A percentile compares a stretch with the other conserved stretches of the same genome.
phyloP scores from a whole-genome alignment of 441 rosid genomes.

The Pelargonium myrrhifolium region DNA sequence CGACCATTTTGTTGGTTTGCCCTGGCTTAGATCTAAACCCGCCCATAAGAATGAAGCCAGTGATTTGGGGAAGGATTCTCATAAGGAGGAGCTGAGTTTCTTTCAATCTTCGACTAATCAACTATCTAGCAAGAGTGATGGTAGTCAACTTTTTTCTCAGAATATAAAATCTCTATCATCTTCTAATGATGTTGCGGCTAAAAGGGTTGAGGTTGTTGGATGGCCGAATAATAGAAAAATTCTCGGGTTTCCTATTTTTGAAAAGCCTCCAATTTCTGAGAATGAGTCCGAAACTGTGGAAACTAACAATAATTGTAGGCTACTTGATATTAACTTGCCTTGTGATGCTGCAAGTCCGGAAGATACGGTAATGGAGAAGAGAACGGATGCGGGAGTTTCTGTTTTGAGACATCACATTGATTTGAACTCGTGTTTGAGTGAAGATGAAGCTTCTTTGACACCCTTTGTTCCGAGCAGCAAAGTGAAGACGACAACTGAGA shows the following conservation, averaged over 20 bases:
- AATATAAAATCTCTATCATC: conserved; percentile 34
- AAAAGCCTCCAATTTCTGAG: conserved; percentile 32
- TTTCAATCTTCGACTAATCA: conserved; percentile 35
- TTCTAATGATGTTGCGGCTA: conserved; percentile 25
- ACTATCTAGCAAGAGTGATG: conserved; percentile 30
- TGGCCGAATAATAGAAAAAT: conserved; percentile 38
- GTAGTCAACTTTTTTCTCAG: conserved; percentile 23
- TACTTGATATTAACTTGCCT: conserved; percentile 77
- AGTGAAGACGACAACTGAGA: conserved; percentile 32
- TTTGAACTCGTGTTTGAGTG: conserved; percentile 56
- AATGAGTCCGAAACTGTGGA: conserved; percentile 32
- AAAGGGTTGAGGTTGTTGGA: conserved; percentile 29
- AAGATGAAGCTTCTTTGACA: conserved; percentile 52
- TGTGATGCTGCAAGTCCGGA: conserved; percentile 48
- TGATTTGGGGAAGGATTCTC: conserved; percentile 36
- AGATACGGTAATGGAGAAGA: conserved; percentile 27
- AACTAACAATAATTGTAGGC: conserved; percentile 32
- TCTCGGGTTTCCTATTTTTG: conserved; percentile 52
- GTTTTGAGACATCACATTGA: conserved; percentile 52
- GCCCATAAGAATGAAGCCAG: conserved; percentile 29
- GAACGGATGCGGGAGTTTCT: conserved; percentile 25
- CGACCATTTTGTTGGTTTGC: conserved; percentile 35
- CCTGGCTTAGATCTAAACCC: conserved; percentile 58
- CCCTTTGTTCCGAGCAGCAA: conserved; percentile 27
- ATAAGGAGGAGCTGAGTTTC: conserved; percentile 29